A percentile compares a stretch with the other conserved stretches of the same genome.
phyloP scores from a whole-genome alignment of 257 asterid species.

The Solanum corneliomulleri region DNA sequence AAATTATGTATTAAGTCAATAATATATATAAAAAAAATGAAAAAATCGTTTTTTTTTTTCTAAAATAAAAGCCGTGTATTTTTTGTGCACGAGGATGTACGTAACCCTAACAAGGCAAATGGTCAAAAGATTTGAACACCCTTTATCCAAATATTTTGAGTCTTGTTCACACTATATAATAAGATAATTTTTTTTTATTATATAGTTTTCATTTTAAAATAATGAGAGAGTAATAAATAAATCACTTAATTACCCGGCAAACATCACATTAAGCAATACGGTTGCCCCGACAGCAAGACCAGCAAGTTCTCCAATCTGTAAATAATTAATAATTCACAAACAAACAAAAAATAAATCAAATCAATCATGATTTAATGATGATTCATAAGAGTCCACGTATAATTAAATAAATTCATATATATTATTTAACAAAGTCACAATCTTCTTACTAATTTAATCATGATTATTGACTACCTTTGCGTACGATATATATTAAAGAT shows the following conservation, averaged over 20 bases:
- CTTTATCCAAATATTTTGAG: not conserved
- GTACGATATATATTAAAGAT: not conserved
- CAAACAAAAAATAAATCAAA: not conserved
- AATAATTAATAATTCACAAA: not conserved
- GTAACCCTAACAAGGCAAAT: not conserved
- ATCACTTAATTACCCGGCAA: conserved; percentile 18
- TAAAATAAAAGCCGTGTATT: not conserved
- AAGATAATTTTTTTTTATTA: not conserved
- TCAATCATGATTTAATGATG: not conserved
- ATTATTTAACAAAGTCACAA: not conserved
- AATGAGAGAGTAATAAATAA: not conserved
- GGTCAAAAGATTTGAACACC: not conserved
- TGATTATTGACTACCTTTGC: not conserved
- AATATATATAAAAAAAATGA: not conserved
- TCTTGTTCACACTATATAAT: not conserved
- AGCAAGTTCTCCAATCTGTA: conserved; percentile 60
- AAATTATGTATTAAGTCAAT: not conserved
- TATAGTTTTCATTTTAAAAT: not conserved
- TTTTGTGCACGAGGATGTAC: not conserved
- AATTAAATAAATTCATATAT: not conserved
- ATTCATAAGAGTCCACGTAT: not conserved
- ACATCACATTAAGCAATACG: conserved; percentile 57
- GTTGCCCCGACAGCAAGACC: conserved; percentile 76
- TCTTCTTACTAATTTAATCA: not conserved
- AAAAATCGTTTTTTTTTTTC: not conserved